These are phyloP conservation scores for Phytophthora pluvialis DNA, from an alignment of 352 stramenopile species.

Conservation along the genomic window DNA sequence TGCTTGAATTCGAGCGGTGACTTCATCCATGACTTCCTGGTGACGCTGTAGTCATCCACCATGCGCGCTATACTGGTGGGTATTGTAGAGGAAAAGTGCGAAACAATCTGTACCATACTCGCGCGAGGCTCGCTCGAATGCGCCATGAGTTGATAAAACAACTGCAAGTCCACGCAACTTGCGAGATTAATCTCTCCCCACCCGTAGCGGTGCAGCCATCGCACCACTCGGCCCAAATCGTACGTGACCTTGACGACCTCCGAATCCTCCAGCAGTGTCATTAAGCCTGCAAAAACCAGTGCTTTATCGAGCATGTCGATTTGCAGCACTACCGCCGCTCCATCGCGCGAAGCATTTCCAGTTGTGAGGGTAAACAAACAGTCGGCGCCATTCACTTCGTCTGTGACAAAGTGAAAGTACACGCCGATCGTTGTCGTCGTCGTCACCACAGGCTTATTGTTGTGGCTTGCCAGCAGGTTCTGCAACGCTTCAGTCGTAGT, in stretches of 20 bases:
- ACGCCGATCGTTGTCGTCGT: not conserved
- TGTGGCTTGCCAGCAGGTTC: not conserved
- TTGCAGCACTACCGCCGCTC: constrained; percentile 2
- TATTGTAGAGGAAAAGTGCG: no score
- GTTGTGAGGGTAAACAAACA: not conserved
- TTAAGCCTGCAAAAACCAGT: constrained; percentile 2
- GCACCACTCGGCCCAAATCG: constrained; percentile 2
- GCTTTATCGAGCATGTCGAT: not conserved
- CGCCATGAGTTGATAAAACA: constrained; percentile 33
- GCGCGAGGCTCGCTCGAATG: constrained; percentile 1
- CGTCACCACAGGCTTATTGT: not conserved
- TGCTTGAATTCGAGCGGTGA: not conserved
- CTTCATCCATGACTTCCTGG: no score
- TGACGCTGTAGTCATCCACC: not conserved
- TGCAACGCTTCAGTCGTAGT: not conserved
- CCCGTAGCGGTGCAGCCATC: constrained; percentile 9
- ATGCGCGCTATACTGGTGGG: not conserved
- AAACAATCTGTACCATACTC: not conserved
- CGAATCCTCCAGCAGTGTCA: constrained; percentile 1
- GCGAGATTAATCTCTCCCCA: not conserved
- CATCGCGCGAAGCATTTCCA: not conserved
- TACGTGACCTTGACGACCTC: constrained; percentile 1
- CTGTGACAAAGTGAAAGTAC: not conserved
- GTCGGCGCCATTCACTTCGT: not conserved
- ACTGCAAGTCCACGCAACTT: constrained; percentile 40